phyloP scores from a whole-genome alignment of 2,329 filamentous ascomycete species.

The Alternaria panax region DNA sequence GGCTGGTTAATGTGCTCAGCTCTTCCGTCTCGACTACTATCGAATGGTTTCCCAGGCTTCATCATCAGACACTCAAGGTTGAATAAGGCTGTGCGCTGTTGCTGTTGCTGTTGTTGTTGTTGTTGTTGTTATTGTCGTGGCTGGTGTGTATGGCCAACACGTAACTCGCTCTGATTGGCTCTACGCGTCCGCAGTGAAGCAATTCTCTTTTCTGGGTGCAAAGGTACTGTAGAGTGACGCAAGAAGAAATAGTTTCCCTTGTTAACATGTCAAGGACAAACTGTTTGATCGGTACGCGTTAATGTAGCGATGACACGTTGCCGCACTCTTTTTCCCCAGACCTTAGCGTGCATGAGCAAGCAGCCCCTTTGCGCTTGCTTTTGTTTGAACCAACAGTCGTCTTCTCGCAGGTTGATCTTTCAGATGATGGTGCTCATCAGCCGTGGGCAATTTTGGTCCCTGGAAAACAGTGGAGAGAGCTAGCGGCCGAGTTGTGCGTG shows the following conservation, averaged over 20 bases:
- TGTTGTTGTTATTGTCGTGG: slow-evolving; percentile 29
- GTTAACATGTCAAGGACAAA: not conserved
- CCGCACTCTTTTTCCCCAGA: not conserved
- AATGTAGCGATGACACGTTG: slow-evolving; percentile 1
- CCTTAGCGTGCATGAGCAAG: not conserved
- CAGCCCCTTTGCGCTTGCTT: not conserved
- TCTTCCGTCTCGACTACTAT: slow-evolving; percentile 3
- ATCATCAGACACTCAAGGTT: not conserved
- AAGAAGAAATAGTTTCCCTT: not conserved
- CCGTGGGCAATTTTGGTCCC: slow-evolving; percentile 8
- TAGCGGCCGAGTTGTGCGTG: slow-evolving; percentile 24
- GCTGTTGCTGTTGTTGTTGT: slow-evolving; percentile 22
- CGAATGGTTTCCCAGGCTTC: not conserved
- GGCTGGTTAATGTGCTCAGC: not conserved
- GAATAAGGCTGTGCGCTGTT: slow-evolving; percentile 20
- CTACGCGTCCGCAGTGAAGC: slow-evolving; percentile 22
- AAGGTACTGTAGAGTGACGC: slow-evolving; percentile 10
- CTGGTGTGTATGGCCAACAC: slow-evolving; percentile 34
- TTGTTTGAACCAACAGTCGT: not conserved
- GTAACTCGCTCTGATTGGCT: slow-evolving; percentile 41
- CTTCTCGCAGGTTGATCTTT: not conserved
- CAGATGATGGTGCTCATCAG: slow-evolving; percentile 9
- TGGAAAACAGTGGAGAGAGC: slow-evolving; percentile 15
- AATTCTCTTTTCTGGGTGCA: slow-evolving; percentile 6
- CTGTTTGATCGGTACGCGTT: not conserved